phyloP scores from a whole-genome alignment of 306 rosid genomes.

The Cucurbita ficifolia region DNA sequence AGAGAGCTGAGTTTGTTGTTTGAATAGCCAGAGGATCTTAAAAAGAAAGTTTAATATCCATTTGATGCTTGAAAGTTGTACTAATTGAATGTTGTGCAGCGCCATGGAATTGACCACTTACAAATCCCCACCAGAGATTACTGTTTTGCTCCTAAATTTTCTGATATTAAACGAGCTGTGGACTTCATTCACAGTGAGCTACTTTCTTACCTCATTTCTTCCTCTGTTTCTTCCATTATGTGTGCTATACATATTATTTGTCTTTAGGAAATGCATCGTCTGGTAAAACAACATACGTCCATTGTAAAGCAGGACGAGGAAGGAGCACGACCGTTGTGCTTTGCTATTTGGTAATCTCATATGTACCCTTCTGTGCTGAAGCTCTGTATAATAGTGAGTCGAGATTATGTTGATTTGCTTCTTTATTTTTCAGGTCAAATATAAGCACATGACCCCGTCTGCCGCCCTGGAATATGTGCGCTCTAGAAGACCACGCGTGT shows the following conservation, averaged over 20 bases:
- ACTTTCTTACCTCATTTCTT: background rate
- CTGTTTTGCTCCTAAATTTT: slow-evolving; percentile 84
- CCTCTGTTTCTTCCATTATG: background rate
- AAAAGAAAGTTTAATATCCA: too few species aligned
- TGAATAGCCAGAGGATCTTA: too few species aligned
- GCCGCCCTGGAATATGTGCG: slow-evolving; percentile 79
- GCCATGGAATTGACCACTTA: slow-evolving; percentile 81
- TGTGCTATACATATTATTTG: background rate
- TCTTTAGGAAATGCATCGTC: slow-evolving; percentile 41
- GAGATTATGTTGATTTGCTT: slow-evolving; percentile 2
- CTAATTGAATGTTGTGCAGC: slow-evolving; percentile 30
- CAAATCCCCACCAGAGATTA: slow-evolving; percentile 94
- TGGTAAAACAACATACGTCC: slow-evolving; percentile 84
- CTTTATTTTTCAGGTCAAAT: slow-evolving; percentile 36
- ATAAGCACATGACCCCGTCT: slow-evolving; percentile 76
- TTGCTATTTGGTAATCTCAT: slow-evolving; percentile 69
- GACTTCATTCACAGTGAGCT: slow-evolving; percentile 79
- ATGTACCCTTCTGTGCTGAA: background rate
- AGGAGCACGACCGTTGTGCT: slow-evolving; percentile 96
- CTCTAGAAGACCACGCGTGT: slow-evolving; percentile 77
- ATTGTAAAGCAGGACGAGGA: slow-evolving; percentile 97
- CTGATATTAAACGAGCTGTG: slow-evolving; percentile 70
- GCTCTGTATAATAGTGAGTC: background rate
- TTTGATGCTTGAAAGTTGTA: background rate
- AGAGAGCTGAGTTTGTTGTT: too few species aligned